Conservation (phyloP, 2,329 filamentous ascomycete genomes). For the Daldinia eschscholtzii region DNA sequence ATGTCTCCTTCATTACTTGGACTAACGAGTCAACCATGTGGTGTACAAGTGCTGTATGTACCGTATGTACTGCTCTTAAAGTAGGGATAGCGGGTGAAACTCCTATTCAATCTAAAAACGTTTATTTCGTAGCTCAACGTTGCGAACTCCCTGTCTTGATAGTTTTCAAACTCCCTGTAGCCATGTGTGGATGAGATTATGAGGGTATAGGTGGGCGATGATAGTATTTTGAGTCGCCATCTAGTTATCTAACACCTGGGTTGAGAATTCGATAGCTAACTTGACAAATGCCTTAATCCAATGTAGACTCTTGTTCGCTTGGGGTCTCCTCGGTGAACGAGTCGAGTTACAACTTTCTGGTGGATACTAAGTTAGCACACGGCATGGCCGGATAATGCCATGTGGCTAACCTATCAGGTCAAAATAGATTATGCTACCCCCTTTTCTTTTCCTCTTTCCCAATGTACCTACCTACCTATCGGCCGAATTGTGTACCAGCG, state of each 20-base stretch:
- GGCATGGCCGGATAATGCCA: not conserved
- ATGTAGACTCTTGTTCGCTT: too few species aligned
- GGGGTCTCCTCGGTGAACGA: not conserved
- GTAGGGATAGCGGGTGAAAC: not conserved
- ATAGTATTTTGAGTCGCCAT: too few species aligned
- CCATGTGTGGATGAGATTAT: too few species aligned
- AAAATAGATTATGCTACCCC: not conserved
- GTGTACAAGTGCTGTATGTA: not conserved
- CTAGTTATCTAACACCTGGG: too few species aligned
- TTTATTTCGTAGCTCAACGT: not conserved
- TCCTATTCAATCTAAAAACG: not conserved
- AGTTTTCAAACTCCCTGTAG: not conserved
- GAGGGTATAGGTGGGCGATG: too few species aligned
- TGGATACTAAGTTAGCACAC: not conserved
- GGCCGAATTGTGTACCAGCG: not conserved
- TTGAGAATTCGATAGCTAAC: too few species aligned
- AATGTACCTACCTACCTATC: not conserved
- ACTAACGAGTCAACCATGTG: not conserved
- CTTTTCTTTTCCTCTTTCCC: not conserved
- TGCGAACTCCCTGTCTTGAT: not conserved
- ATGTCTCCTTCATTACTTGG: not conserved
- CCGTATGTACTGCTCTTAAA: not conserved
- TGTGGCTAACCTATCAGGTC: not conserved
- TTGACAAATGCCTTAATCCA: too few species aligned
- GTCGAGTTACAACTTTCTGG: not conserved